Conservation (phyloP, 2,329 filamentous ascomycete genomes). For the Xylariaceae sp. region DNA sequence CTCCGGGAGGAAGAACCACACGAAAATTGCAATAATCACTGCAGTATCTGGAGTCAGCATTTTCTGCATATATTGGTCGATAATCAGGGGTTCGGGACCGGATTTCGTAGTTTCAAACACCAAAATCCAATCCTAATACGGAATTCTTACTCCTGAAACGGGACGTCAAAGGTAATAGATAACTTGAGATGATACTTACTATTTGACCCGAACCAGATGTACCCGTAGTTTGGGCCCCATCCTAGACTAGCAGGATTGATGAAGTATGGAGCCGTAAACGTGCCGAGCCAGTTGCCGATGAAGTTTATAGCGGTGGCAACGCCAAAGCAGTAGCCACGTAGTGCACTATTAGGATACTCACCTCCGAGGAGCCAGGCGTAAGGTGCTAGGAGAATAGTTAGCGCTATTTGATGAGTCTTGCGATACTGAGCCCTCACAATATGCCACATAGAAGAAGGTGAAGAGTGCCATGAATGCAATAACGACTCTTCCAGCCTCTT, state of each 20-base stretch:
- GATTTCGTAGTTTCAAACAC: too few species aligned
- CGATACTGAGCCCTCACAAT: slow-evolving; percentile 24
- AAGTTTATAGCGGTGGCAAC: slow-evolving; percentile 44
- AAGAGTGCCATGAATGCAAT: slow-evolving; percentile 39
- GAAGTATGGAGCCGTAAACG: slow-evolving; percentile 46
- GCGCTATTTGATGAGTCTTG: slow-evolving; percentile 2
- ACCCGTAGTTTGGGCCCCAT: slow-evolving; percentile 42
- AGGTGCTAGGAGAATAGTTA: slow-evolving; percentile 27
- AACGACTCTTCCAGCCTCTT: slow-evolving; percentile 32
- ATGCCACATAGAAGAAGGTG: slow-evolving; percentile 40
- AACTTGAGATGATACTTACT: not conserved
- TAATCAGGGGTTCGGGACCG: too few species aligned
- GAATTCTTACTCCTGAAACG: too few species aligned
- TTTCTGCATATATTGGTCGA: too few species aligned
- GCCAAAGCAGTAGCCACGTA: slow-evolving; percentile 44
- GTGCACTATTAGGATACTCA: slow-evolving; percentile 44
- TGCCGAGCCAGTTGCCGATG: slow-evolving; percentile 44
- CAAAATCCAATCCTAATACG: too few species aligned
- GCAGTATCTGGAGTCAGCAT: too few species aligned
- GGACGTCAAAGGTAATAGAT: too few species aligned
- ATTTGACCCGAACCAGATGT: slow-evolving; percentile 46
- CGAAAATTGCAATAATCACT: slow-evolving; percentile 37
- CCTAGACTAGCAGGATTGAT: slow-evolving; percentile 44
- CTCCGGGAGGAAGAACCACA: slow-evolving; percentile 30
- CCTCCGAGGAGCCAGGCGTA: slow-evolving; percentile 45